A percentile compares a stretch with the other conserved stretches of the same genome.
Conservation (phyloP, 176 grass and related monocot species). For the Oryza rufipogon region DNA sequence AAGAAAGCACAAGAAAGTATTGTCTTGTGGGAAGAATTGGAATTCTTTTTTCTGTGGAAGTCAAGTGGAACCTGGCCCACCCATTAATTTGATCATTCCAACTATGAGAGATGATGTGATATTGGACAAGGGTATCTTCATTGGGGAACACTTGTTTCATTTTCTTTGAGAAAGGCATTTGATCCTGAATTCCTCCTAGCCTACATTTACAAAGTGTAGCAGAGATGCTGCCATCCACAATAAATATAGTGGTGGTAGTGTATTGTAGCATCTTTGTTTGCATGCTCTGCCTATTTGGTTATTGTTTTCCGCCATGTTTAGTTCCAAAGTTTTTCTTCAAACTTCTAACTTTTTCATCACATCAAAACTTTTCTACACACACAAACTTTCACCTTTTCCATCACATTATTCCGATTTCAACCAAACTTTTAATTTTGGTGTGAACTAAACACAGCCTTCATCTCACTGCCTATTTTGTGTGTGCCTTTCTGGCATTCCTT, state of each 20-base stretch:
- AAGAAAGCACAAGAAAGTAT: not conserved
- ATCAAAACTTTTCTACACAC: too few relatives aligned
- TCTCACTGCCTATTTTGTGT: not conserved
- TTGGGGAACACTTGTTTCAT: constrained; percentile 33
- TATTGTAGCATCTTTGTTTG: constrained; percentile 37
- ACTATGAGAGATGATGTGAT: constrained; percentile 33
- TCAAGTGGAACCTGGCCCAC: constrained; percentile 27
- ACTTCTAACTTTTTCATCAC: too few relatives aligned
- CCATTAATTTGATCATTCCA: constrained; percentile 10
- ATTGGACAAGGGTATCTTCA: constrained; percentile 42
- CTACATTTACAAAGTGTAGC: constrained; percentile 1
- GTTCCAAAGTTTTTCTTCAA: too few relatives aligned
- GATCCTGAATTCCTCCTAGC: constrained; percentile 35
- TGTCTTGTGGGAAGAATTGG: constrained; percentile 14
- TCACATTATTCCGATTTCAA: too few relatives aligned
- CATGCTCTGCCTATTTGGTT: constrained; percentile 26
- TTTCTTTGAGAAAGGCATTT: constrained; percentile 22
- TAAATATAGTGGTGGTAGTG: constrained; percentile 30
- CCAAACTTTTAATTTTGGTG: too few relatives aligned
- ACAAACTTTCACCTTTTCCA: too few relatives aligned
- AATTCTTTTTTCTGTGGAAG: constrained; percentile 20
- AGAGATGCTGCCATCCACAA: constrained; percentile 45
- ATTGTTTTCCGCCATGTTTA: not conserved
- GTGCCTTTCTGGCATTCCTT: constrained; percentile 16
- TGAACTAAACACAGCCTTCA: not conserved